Evolutionary conservation across 306 rosid species (phyloP), one percentile per base, ranked within the genome.

Genomic region (Benincasa hispida): DNA sequence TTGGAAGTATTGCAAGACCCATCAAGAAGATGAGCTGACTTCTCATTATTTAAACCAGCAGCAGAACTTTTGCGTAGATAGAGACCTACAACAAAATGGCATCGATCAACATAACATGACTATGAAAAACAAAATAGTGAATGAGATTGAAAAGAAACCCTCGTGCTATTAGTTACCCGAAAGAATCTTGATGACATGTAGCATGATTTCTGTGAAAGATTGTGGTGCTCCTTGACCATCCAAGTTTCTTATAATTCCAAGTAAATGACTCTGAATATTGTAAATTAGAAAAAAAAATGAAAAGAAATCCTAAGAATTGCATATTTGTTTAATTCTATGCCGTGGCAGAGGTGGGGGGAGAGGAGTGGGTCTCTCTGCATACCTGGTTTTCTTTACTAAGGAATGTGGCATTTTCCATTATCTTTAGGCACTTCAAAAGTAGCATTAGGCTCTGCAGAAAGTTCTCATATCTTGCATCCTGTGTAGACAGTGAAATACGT

Each of bases 401-500:
- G 77, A 92, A 92, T 48, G 99, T 89, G 8, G 99, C 98, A 83
- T 95, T 95, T 87, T 95, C 98, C 99, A 95, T 95, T 68, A 95
- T 90, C 90, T 92, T 92, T 89, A 95, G 86, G 84, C 99, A 89
- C 84, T 92, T 95, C 84, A 79, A 84, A 69, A 85, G 84, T 45
- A 83, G 77, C 80, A 85, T 83, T 63, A 95, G 81, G 81, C 88
- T 82, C 84, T 82, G 85, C 58, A 86, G 72, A 41, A 45, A 83
- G 79, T 82, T 82, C 54, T 83, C 79, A 39, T 60, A 81, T 80
- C 86, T 86, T 76, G 72, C 79, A 81, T 83, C 85, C 81, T 76
- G 83, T 42, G 86, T 75, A 61, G 89, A 82, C 48, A 78, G 83
- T 41, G 86, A 82, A 70, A 76, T 21, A 79, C 9, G 47, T 54